Conservation (phyloP, 257 asterid genomes). For the Parsonsia alboflavescens region DNA sequence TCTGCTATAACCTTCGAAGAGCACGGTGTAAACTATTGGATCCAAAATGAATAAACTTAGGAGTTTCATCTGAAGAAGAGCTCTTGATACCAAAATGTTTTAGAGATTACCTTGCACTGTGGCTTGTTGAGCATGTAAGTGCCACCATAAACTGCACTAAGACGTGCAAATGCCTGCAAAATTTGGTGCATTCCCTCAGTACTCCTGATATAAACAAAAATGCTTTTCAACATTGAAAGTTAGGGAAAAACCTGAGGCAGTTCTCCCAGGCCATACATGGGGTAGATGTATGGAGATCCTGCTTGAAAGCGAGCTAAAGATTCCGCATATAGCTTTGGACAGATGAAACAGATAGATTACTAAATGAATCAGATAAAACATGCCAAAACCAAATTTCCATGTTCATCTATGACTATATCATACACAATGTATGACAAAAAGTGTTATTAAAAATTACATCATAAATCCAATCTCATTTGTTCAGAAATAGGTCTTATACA, state of each 20-base stretch:
- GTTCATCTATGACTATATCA: background rate
- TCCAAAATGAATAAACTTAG: background rate
- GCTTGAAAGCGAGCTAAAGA: constrained; percentile 94
- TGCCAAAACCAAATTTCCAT: no score
- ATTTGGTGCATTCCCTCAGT: background rate
- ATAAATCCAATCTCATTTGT: background rate
- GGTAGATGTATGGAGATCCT: constrained; percentile 97
- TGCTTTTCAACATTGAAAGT: constrained; percentile 12
- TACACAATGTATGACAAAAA: background rate
- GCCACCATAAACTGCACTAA: constrained; percentile 99
- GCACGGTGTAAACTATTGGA: background rate
- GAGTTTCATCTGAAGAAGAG: background rate
- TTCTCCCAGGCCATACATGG: constrained; percentile 96
- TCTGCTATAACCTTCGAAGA: background rate
- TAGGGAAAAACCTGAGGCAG: constrained; percentile 79
- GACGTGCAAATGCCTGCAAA: constrained; percentile 94
- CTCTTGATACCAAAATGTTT: background rate
- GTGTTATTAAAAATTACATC: background rate
- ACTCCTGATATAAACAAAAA: background rate
- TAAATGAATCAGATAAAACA: background rate
- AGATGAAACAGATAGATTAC: constrained; percentile 14
- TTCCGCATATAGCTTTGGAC: constrained; percentile 84
- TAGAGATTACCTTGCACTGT: constrained; percentile 62
- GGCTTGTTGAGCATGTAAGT: constrained; percentile 99
- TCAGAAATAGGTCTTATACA: background rate